These are phyloP conservation scores for Psilocybe tampanensis DNA, from an alignment of 768 basidiomycete species.

Conservation along the genomic window DNA sequence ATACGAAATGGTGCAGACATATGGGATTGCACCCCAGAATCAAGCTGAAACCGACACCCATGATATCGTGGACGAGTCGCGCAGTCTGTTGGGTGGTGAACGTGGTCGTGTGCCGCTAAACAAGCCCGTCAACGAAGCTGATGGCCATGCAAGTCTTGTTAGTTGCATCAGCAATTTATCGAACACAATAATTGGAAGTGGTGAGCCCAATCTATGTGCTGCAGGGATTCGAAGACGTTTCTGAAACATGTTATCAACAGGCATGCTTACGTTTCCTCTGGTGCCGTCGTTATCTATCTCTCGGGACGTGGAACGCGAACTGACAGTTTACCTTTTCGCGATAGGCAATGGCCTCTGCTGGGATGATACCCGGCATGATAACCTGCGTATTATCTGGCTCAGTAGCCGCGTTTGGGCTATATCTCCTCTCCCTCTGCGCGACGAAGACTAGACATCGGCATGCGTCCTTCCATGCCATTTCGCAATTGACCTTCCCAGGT, in stretches of 20 bases:
- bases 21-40: conserved; percentile 55
- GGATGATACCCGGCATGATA: conserved; percentile 86
- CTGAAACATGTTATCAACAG: conserved; percentile 34
- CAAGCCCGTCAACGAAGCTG: conserved; percentile 26
- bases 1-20: conserved; percentile 71
- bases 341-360: conserved; percentile 89
- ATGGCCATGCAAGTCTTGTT: conserved; percentile 69
- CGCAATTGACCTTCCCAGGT: conserved; percentile 86
- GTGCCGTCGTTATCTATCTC: conserved; percentile 39
- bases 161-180: conserved; percentile 80
- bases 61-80: conserved; percentile 46
- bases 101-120: conserved; percentile 22
- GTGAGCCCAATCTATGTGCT: conserved; percentile 40
- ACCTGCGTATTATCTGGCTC: conserved; percentile 83
- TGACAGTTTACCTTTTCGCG: conserved; percentile 1
- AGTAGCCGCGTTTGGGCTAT: conserved; percentile 83
- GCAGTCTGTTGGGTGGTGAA: conserved; percentile 60
- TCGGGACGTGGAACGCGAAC: conserved; percentile 3
- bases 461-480: conserved; percentile 82
- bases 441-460: conserved; percentile 71
- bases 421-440: conserved; percentile 86
- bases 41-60: conserved; percentile 29
- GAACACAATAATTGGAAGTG: conserved; percentile 93
- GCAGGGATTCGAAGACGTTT: neutral
- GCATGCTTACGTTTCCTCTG: conserved; percentile 89